Percentiles rank a stretch among this genome's conserved stretches.
phyloP scores from a whole-genome alignment of 2,329 filamentous ascomycete genomes.

The Neocatenulostroma microsporum region DNA sequence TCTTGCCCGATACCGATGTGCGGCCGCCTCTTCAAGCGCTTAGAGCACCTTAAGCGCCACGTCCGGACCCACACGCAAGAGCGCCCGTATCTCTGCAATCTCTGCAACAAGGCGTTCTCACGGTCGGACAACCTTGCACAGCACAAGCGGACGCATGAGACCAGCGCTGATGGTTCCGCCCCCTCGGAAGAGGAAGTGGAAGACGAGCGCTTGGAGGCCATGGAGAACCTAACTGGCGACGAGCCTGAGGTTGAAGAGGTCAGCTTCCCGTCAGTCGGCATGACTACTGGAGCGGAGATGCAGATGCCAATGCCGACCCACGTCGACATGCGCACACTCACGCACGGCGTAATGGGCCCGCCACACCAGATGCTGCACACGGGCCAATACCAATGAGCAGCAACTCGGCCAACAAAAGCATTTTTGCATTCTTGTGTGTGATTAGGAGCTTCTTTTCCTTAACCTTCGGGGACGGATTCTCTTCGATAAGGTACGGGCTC shows the following conservation, averaged over 20 bases:
- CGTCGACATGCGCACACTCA: conserved; percentile 26
- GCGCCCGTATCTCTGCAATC: conserved; percentile 92
- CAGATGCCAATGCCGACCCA: conserved; percentile 30
- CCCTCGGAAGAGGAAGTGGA: conserved; percentile 76
- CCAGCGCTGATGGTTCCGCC: conserved; percentile 55
- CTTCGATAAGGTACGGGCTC: no score
- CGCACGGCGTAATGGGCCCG: conserved; percentile 34
- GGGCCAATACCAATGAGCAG: conserved; percentile 35
- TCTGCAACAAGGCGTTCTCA: conserved; percentile 98
- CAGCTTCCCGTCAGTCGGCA: conserved; percentile 23
- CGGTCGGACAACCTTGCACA: conserved; percentile 98
- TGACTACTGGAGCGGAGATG: conserved; percentile 23
- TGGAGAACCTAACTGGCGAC: conserved; percentile 70
- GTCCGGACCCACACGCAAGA: conserved; percentile 99
- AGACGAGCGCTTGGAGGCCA: conserved; percentile 78
- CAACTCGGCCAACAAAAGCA: no score
- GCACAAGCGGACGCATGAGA: conserved; percentile 78
- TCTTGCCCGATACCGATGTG: conserved; percentile 99
- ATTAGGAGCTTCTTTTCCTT: no score
- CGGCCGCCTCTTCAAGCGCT: conserved; percentile 93
- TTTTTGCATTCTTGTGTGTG: no score
- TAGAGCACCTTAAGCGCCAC: conserved; percentile 98
- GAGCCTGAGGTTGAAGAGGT: conserved; percentile 15
- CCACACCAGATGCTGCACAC: conserved; percentile 36
- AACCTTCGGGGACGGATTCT: no score